Base-by-base conservation (phyloP, 768 basidiomycete species). In the Plicaturopsis crispa region DNA sequence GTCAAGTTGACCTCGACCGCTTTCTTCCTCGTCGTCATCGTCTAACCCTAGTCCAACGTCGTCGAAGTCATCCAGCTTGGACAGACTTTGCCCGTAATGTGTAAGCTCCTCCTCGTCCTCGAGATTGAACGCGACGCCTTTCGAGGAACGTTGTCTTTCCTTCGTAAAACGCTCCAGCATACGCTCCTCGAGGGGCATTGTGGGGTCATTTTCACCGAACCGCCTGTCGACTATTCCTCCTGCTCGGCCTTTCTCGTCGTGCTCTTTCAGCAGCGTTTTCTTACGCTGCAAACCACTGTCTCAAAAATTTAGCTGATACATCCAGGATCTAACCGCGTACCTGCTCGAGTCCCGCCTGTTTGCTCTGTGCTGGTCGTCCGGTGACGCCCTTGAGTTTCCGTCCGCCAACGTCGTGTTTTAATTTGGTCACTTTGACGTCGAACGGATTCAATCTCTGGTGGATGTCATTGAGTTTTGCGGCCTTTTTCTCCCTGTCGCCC, bases 101-200 rank as follows among this genome's bases (percentile, higher is more conserved):
- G 89, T 92, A 41, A 93, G 70, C 32, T 94, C 87, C 36, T 86
- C 85, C 47, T 91, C 91, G 44, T 88, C 88, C 42, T 92, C 92
- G 24, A 98, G 69, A 51, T 93, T 92, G 72, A 96, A 97, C 10
- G 77, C 68, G 6, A 66, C 69, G 30, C 82, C 79, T 60, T 82
- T 87, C 23, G 83, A 81, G 6, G 78, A 60, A 14, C 83, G 72
- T 54, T 93, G 88, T 43, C 90, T 68, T 60, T 98, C 93, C 47
- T 73, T 73, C 7, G 93, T 97, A 57, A 97, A 98, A 21, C 96
- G 83, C 59, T 94, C 92, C 24, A 97, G 70, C 83, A 97, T 97
- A 44, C 91, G 84, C 48, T 98, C 94, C 57, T 99, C 96, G 22
- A 91, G 67, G n/a, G 86, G 82, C 75, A 98, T 80, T 7, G 80